Percentiles rank a stretch among this genome's conserved stretches.
Conservation (phyloP, 176 grass and related monocot species). For the Musa beccarii region DNA sequence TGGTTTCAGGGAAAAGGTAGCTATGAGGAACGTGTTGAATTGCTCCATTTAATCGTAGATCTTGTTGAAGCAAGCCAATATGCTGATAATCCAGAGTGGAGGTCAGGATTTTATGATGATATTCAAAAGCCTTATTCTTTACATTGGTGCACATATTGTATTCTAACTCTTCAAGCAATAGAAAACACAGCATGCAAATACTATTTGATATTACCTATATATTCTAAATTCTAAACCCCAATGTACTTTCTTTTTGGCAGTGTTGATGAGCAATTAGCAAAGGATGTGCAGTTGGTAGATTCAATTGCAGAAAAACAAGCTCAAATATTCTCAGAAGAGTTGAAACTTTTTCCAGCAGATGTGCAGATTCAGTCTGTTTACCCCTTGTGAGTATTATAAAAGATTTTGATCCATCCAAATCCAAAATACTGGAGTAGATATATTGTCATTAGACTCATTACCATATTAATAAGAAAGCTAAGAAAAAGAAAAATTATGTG, state of each 20-base stretch:
- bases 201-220: neutral
- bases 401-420: neutral
- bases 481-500: neutral
- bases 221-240: neutral
- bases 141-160: neutral
- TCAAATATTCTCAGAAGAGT: conserved; percentile 92
- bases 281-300: conserved; percentile 93
- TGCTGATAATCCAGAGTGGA: conserved; percentile 95
- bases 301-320: conserved; percentile 94
- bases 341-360: conserved; percentile 97
- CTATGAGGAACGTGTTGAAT: conserved; percentile 75
- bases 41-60: conserved; percentile 81
- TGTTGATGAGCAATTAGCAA: conserved; percentile 92
- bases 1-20: conserved; percentile 69
- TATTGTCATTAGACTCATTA: neutral
- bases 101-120: conserved; percentile 31
- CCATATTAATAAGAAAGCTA: neutral
- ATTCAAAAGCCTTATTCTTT: neutral
- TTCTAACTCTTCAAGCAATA: neutral
- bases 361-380: conserved; percentile 99
- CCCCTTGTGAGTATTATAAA: conserved; percentile 56
- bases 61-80: conserved; percentile 91
- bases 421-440: neutral
- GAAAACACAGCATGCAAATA: neutral
- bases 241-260: conserved; percentile 21